These are phyloP conservation scores for Colletotrichum sp. DNA, from an alignment of 2,329 filamentous ascomycete species.

Conservation along the genomic window DNA sequence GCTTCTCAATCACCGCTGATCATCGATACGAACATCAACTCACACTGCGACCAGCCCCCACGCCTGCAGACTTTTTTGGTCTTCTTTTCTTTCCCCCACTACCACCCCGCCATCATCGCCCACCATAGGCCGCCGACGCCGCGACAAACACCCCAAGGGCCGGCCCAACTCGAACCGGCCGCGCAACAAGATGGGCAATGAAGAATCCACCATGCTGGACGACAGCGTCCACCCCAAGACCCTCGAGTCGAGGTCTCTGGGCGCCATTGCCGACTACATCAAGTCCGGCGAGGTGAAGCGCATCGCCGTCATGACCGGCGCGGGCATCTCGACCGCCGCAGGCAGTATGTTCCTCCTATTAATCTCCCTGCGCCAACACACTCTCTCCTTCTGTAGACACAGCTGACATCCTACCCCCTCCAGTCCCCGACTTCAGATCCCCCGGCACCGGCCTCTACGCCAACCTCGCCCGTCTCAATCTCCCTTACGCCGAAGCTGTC, in stretches of 20 bases:
- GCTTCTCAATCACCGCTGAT: neutral
- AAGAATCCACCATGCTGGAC: conserved; percentile 72
- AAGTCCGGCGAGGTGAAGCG: conserved; percentile 68
- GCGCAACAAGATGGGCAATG: conserved; percentile 79
- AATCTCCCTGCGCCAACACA: conserved; percentile 15
- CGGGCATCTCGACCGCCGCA: conserved; percentile 81
- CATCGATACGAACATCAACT: neutral
- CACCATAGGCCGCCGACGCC: conserved; percentile 46
- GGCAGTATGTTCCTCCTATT: conserved; percentile 50
- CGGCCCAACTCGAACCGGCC: conserved; percentile 34
- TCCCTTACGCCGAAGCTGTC: conserved; percentile 90
- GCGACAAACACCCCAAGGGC: conserved; percentile 38
- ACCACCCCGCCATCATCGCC: conserved; percentile 8
- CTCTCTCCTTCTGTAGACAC: rapidly evolving
- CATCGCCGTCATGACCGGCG: conserved; percentile 90
- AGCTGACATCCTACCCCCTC: conserved; percentile 22
- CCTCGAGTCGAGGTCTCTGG: conserved; percentile 71
- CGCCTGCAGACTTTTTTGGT: neutral
- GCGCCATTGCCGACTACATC: conserved; percentile 82
- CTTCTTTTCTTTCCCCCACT: neutral
- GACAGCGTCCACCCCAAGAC: conserved; percentile 68
- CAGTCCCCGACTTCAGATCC: conserved; percentile 92
- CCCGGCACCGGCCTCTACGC: conserved; percentile 93
- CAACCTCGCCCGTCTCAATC: conserved; percentile 83
- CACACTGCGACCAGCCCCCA: neutral